Evolutionary conservation across 805 yeast genomes (phyloP).

Genomic region (Wickerhamomyces bisporus): DNA sequence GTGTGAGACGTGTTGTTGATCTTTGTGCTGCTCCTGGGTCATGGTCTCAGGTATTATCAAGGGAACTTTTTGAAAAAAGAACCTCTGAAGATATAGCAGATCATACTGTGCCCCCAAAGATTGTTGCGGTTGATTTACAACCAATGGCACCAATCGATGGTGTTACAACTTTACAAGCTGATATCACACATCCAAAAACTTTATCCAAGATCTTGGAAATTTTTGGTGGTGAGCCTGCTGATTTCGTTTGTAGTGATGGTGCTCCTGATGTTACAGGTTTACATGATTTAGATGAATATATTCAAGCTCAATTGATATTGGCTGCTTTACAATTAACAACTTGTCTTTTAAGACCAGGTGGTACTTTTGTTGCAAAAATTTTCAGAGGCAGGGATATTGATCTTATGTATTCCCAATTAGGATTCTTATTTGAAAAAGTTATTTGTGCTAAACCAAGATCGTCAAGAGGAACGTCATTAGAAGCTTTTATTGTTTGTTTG

Average conservation of each 20-base stretch:
- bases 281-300: conserved; percentile 94
- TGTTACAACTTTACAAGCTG: conserved; percentile 90
- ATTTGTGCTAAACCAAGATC: conserved; percentile 96
- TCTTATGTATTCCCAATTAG: conserved; percentile 85
- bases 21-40: conserved; percentile 98
- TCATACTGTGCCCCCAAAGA: conserved; percentile 44
- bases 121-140: conserved; percentile 93
- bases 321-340: conserved; percentile 92
- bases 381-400: conserved; percentile 96
- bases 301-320: conserved; percentile 89
- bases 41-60: conserved; percentile 92
- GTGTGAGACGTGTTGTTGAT: conserved; percentile 82
- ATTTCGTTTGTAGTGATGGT: conserved; percentile 94
- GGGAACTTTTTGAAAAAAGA: conserved; percentile 50
- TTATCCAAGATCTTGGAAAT: conserved; percentile 66
- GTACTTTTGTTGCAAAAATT: conserved; percentile 92
- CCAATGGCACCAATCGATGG: conserved; percentile 97
- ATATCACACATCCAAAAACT: conserved; percentile 94
- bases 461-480: conserved; percentile 90
- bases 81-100: conserved; percentile 26
- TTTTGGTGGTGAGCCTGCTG: conserved; percentile 91
- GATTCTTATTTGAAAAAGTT: conserved; percentile 78
- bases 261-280: conserved; percentile 98
- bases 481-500: conserved; percentile 88
- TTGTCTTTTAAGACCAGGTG: conserved; percentile 83